A percentile compares a stretch with the other conserved stretches of the same genome.
Evolutionary conservation across 495 filamentous ascomycete genomes (phyloP).

Genomic region (Penicillium odoratum): DNA sequence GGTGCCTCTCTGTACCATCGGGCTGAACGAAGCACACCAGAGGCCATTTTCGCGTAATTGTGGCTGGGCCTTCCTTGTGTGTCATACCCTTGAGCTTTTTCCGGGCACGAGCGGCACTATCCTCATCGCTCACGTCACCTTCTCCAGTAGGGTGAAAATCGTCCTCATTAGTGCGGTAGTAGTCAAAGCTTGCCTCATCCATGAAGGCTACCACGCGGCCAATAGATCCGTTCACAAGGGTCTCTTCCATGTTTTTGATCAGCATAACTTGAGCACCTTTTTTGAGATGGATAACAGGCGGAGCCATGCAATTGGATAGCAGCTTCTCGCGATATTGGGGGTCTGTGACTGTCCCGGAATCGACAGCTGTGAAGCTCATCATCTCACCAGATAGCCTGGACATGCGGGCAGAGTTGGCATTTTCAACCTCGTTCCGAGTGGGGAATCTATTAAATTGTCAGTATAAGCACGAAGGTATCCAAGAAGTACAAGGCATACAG

Average conservation of each 20-base stretch:
- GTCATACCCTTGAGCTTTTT: slow-evolving; percentile 50
- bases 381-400: slow-evolving; percentile 63
- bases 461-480: slow-evolving; percentile 28
- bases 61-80: slow-evolving; percentile 35
- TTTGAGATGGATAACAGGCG: slow-evolving; percentile 72
- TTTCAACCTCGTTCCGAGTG: slow-evolving; percentile 86
- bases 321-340: slow-evolving; percentile 68
- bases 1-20: slow-evolving; percentile 73
- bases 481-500: slow-evolving; percentile 51
- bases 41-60: slow-evolving; percentile 60
- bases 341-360: slow-evolving; percentile 75
- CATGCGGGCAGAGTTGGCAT: slow-evolving; percentile 77
- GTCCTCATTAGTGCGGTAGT: slow-evolving; percentile 56
- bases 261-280: slow-evolving; percentile 96
- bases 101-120: slow-evolving; percentile 43
- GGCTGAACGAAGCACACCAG: slow-evolving; percentile 77
- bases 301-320: slow-evolving; percentile 89
- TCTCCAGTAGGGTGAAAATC: slow-evolving; percentile 44
- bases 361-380: slow-evolving; percentile 66
- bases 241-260: slow-evolving; percentile 98
- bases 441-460: slow-evolving; percentile 65
- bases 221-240: slow-evolving; percentile 89
- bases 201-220: slow-evolving; percentile 86
- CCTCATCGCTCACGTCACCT: slow-evolving; percentile 33
- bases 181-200: slow-evolving; percentile 75